phyloP scores from a whole-genome alignment of 2,329 filamentous ascomycete species.

The Cladosporium sp. region DNA sequence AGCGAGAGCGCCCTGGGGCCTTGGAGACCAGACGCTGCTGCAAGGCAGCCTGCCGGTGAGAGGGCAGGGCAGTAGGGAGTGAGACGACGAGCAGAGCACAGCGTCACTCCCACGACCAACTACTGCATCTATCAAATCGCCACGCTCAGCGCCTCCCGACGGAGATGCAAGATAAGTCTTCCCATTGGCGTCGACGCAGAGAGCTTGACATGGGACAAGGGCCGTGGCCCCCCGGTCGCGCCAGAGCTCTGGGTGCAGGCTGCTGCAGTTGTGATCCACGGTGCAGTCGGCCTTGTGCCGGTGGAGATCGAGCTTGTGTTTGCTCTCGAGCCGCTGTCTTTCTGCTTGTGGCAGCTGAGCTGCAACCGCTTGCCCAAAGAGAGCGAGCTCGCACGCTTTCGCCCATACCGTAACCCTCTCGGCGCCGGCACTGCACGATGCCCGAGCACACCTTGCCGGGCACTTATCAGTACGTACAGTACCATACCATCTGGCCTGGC shows the following conservation, averaged over 20 bases:
- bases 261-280: constrained; percentile 16
- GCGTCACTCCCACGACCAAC: neutral
- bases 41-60: neutral
- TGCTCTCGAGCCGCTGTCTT: constrained; percentile 1
- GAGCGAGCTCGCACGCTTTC: constrained; percentile 1
- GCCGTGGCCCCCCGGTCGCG: constrained; percentile 9
- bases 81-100: neutral
- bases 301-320: constrained; percentile 10
- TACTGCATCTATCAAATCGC: neutral
- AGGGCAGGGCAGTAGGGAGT: neutral
- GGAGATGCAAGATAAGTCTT: neutral
- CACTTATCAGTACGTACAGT: neutral
- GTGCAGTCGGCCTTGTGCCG: constrained; percentile 16
- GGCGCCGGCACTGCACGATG: neutral
- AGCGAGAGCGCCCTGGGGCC: neutral
- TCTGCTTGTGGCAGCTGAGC: constrained; percentile 7
- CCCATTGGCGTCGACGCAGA: constrained; percentile 9
- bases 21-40: neutral
- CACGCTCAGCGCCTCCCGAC: neutral
- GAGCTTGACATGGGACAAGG: constrained; percentile 11
- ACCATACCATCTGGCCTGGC: neutral
- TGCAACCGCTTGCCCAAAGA: neutral
- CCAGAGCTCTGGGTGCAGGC: constrained; percentile 14
- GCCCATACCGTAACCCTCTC: neutral
- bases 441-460: neutral